A percentile compares a stretch with the other conserved stretches of the same genome.
Evolutionary conservation across 2,329 filamentous ascomycete species (phyloP).

Genomic region (Coniochaeta sp.): DNA sequence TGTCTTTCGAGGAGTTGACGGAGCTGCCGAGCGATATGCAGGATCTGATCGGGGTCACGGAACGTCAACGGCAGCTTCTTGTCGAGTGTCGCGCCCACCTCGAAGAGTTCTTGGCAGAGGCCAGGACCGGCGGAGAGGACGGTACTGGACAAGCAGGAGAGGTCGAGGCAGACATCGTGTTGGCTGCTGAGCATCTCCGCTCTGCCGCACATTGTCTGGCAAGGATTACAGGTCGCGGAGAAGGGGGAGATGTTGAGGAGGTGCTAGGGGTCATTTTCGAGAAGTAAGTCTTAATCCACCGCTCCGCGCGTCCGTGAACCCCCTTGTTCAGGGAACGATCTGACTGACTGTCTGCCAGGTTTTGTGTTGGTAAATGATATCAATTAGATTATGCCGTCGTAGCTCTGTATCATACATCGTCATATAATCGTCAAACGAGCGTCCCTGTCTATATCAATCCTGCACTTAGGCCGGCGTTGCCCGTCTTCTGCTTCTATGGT

Average conservation of each 20-base stretch:
- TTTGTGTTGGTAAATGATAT: constrained; percentile 38
- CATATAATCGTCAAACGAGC: not conserved
- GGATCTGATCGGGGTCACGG: constrained; percentile 83
- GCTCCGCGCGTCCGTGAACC: constrained; percentile 21
- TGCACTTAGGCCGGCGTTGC: not conserved
- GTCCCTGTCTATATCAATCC: not conserved
- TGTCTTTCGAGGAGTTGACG: constrained; percentile 65
- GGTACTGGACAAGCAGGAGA: not conserved
- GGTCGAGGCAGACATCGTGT: constrained; percentile 69
- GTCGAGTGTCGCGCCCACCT: constrained; percentile 65
- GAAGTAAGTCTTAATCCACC: constrained; percentile 51
- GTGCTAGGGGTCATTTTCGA: constrained; percentile 96
- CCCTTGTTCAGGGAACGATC: not conserved
- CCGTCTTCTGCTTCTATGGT: not conserved
- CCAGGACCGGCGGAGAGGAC: constrained; percentile 27
- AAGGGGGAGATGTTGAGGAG: constrained; percentile 86
- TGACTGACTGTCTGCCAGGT: constrained; percentile 21
- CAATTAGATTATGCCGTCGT: not conserved
- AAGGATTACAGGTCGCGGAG: constrained; percentile 79
- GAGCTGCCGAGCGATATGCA: constrained; percentile 63
- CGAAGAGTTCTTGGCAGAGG: constrained; percentile 62
- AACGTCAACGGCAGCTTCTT: constrained; percentile 79
- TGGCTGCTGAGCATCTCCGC: constrained; percentile 83
- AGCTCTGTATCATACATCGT: not conserved
- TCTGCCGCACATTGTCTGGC: constrained; percentile 74